Evolutionary conservation across 2,329 filamentous ascomycete species (phyloP), one percentile per base, ranked within the genome.

Genomic region (Alternaria ethzedia): DNA sequence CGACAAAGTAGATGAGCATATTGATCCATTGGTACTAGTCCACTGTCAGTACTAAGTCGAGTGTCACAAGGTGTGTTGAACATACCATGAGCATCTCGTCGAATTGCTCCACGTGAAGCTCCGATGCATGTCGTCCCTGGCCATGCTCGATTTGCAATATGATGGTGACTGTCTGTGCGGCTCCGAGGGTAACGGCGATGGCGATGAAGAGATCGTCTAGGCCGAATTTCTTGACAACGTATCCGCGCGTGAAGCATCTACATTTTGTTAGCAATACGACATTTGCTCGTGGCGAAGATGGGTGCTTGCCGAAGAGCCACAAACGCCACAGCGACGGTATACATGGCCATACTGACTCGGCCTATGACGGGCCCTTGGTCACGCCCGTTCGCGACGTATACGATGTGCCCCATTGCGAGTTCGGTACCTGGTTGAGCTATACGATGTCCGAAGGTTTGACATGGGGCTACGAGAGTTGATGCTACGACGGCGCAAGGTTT

Each of bases 1-100:
- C 73, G 25, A 72, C 54, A 28, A 74, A 71, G 57, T 76, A 76
- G 17, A 75, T 59, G 23, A 75, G 52, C 66, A 73, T 68, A 45
- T 73, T 72, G 52, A 75, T 63, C 70, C 71, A 76, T 25, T 68
- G 71, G 52, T 67, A 76, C 72, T 76, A 50, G n/a, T 50, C 25
- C 8, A 15, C 43, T 5, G 26, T 66, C 15, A 70, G 61, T 46
- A 23, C 11, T 6, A 4, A 11, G 17, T 25, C 6, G 4, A 11
- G 10, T 13, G 3, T 6, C 15, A 12, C 20, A 6, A 5, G 8
- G 4, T 30, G 25, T 4, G 25, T 15, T 2, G 12, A 17, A 11
- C 63, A 23, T 61, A 75, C 72, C 69, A 71, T 70, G 26, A 75
- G 50, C 70, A 74, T 71, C 8, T 63, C 32, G 23, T 72, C 64